Conservation (phyloP, 2,329 filamentous ascomycete genomes). For the Colletotrichum musae region DNA sequence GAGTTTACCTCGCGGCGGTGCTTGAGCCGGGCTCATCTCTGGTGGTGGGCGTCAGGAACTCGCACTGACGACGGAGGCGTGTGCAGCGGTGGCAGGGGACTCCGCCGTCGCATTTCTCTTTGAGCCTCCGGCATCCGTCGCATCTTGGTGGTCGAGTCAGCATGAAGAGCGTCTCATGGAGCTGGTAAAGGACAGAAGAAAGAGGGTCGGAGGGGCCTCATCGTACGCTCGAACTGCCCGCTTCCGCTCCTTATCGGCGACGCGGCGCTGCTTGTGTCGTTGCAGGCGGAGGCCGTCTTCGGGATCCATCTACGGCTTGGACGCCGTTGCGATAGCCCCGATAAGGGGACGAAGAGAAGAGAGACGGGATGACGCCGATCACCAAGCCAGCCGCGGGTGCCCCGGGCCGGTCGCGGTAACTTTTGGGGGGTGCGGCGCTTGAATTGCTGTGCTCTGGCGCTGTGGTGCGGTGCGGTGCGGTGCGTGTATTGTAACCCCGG, state of each 20-base stretch:
- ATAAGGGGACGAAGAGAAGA: slow-evolving; percentile 21
- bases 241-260: slow-evolving; percentile 48
- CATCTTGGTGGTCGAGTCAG: slow-evolving; percentile 56
- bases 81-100: slow-evolving; percentile 67
- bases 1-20: slow-evolving; percentile 22
- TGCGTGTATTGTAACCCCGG: too few species aligned
- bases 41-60: slow-evolving; percentile 57
- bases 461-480: too few species aligned
- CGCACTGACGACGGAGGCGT: slow-evolving; percentile 65
- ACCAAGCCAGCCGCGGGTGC: slow-evolving; percentile 11
- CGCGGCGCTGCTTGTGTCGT: slow-evolving; percentile 44
- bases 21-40: slow-evolving; percentile 46
- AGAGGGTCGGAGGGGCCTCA: not conserved
- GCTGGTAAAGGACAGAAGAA: not conserved
- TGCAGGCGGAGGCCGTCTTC: slow-evolving; percentile 41
- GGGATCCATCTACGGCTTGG: slow-evolving; percentile 36
- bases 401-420: slow-evolving; percentile 36
- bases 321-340: not conserved
- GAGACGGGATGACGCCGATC: slow-evolving; percentile 28
- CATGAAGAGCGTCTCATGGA: slow-evolving; percentile 21
- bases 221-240: slow-evolving; percentile 47
- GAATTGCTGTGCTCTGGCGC: too few species aligned
- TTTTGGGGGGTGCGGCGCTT: not conserved
- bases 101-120: slow-evolving; percentile 71
- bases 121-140: slow-evolving; percentile 67